Evolutionary conservation across 495 filamentous ascomycete genomes (phyloP), one percentile per base, ranked within the genome.

Genomic region (Daldinia concentrica): DNA sequence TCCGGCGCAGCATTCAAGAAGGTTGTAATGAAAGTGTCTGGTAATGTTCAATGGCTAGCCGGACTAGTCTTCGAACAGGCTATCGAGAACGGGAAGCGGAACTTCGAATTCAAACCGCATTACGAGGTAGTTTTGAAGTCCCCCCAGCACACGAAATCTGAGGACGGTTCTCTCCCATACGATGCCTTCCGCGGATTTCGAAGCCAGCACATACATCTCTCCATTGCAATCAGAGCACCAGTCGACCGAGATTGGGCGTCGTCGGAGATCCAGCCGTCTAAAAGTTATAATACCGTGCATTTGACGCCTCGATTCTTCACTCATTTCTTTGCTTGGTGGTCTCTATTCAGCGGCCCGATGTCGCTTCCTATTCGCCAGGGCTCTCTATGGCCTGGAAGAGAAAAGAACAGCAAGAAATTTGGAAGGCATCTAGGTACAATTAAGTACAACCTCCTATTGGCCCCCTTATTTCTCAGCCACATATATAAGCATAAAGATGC

Each of bases 261-360:
- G 9, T 86, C 91, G 2, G 91, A 90, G 76, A 76, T 87, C 8
- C 87, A 90, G 63, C 86, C 91, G 11, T 94, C 93, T 9, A 86
- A 86, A 59, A 97, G 93, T 78, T 98, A 98, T 81, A 99, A 99
- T 70, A 91, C 94, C 0, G 91, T 97, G 4, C 96, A 99, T 78
- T 84, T 98, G 51, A 94, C 90, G 9, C 95, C 95, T 6, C 89
- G 94, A 6, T 97, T 98, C 85, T 99, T 99, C 77, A 97, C 94
- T 2, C 95, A 98, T 74, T 99, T 99, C 82, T 98, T 94, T 81
- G 90, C 91, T 72, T 99, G 95, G 95, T 98, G 94, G 95, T 92
- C 91, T 11, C 87, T 98, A 67, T 99, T 99, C 80, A 93, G 93
- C 6, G 95, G 95, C 0, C 91, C 92, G 14, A 94, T 99, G 90